Evolutionary conservation across 2,329 filamentous ascomycete species (phyloP), one percentile per base, ranked within the genome.

Genomic region (Beauveria australis): DNA sequence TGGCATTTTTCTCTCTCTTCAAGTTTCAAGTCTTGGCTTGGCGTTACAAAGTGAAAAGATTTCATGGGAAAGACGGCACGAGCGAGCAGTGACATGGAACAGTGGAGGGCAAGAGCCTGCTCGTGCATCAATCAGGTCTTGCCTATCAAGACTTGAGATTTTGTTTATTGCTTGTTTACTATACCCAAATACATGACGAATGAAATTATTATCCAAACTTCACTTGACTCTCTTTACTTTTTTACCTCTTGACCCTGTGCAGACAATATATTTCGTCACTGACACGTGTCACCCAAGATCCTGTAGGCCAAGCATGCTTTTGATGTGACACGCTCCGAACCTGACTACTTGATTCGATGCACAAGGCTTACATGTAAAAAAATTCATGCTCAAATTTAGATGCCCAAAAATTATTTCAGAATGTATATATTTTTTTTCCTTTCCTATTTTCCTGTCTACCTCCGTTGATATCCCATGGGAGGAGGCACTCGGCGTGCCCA

Each of bases 101-200:
- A 49, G 47, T 10, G 37, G 24, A 51, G 22, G 26, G 24, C 14
- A n/a, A 41, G 8, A 40, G 30, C n/a, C 5, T 22, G 26, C 41
- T 44, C 24, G 55, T 37, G 33, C 16, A 41, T 18, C 33, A 28
- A 52, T 18, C 33, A 28, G 43, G 47, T 30, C 24, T 22, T 46
- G 37, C 16, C 2, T 40, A 41, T 5, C 47, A 44, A 12, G 47
- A 14, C 48, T 16, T 43, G 37, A 22, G 24, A 5, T 33, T 60
- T 57, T 53, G 46, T 60, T 60, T 53, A 43, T 60, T 60, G 40
- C 24, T 60, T 56, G 26, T 56, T 59, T 33, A 48, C 30, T 60
- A 60, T 60, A 60, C 59, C 59, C 59, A 60, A 60, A 48, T 55
- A 54, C 24, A 60, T 54, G 59, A 60, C 44, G 44, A 54, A 55